phyloP scores from a whole-genome alignment of 2,329 filamentous ascomycete species.

The Ceratocystis destructans region DNA sequence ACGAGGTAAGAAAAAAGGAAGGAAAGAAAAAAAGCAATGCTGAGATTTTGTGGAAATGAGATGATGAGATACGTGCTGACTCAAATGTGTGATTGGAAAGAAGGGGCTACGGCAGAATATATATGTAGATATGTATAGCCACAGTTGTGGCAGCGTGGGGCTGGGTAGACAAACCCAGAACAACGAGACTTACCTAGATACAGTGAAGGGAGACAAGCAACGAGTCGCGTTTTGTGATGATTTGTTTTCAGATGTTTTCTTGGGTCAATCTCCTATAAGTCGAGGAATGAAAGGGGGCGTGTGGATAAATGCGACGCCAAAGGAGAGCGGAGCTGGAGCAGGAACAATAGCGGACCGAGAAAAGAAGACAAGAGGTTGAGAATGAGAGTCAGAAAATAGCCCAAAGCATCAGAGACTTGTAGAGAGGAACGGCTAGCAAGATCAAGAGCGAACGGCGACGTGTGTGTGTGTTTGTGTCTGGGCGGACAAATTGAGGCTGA shows the following conservation, averaged over 20 bases:
- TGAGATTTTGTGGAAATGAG: not conserved
- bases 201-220: not conserved
- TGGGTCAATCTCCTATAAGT: constrained; percentile 9
- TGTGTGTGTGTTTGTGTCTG: not conserved
- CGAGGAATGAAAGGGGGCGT: constrained; percentile 10
- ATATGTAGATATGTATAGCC: not conserved
- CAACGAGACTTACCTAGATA: not conserved
- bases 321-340: not conserved
- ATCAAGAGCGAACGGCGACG: not conserved
- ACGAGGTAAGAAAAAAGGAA: no score
- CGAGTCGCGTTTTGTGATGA: not conserved
- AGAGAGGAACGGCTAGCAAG: not conserved
- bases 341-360: not conserved
- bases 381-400: constrained; percentile 5
- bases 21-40: not conserved
- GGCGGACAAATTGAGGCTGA: not conserved
- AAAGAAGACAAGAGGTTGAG: constrained; percentile 1
- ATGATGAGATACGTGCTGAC: not conserved
- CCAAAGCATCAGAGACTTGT: constrained; percentile 9
- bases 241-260: constrained; percentile 2
- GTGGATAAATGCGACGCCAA: not conserved
- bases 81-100: not conserved
- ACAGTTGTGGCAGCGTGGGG: constrained; percentile 4
- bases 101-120: not conserved
- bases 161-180: not conserved